Conservation (phyloP, 2,329 filamentous ascomycete genomes). For the Cladophialophora bantiana region DNA sequence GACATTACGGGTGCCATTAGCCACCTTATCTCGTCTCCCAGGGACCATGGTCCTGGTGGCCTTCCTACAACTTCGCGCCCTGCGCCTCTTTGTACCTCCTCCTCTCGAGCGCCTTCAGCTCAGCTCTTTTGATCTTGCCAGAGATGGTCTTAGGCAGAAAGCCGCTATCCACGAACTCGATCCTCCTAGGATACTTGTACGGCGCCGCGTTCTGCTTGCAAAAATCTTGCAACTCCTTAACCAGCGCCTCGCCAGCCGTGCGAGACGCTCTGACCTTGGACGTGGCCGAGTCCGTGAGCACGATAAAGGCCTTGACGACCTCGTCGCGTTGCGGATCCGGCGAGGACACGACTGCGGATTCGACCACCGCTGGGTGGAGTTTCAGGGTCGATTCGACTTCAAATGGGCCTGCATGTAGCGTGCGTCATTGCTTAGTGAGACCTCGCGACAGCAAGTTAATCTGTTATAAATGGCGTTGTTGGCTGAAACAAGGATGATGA, state of each 20-base stretch:
- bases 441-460: conserved; percentile 3
- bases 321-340: conserved; percentile 49
- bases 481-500: not conserved
- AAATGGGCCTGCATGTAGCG: conserved; percentile 45
- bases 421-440: not conserved
- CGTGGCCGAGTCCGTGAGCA: conserved; percentile 41
- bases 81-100: conserved; percentile 33
- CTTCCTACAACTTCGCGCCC: conserved; percentile 31
- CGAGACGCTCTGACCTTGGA: conserved; percentile 11
- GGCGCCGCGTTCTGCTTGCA: conserved; percentile 52
- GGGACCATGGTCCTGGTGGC: too few relatives aligned
- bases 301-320: conserved; percentile 53
- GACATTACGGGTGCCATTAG: too few relatives aligned
- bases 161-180: conserved; percentile 48
- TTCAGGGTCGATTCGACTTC: conserved; percentile 54
- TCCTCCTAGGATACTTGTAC: conserved; percentile 52
- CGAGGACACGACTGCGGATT: conserved; percentile 51
- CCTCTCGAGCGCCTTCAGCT: conserved; percentile 50
- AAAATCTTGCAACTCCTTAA: conserved; percentile 50
- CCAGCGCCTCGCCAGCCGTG: conserved; percentile 31
- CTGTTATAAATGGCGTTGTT: not conserved
- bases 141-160: conserved; percentile 52
- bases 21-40: too few relatives aligned
- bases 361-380: conserved; percentile 49
- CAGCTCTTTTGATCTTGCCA: conserved; percentile 48